Evolutionary conservation across 1,284 basidiomycete species (phyloP).

Genomic region (Ustilago hordei): DNA sequence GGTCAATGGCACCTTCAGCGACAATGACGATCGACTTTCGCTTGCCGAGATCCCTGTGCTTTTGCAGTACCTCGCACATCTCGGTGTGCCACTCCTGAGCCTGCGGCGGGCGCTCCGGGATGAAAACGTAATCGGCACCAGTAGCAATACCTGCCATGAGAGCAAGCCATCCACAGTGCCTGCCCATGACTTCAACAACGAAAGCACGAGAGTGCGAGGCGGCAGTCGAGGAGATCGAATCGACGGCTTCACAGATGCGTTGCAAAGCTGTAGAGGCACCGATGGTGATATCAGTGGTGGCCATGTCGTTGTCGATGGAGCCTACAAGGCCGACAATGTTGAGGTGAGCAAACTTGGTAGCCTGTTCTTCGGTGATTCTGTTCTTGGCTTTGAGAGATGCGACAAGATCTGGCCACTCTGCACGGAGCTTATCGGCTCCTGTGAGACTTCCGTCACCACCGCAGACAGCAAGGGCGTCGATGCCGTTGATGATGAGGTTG

Average conservation of each 20-base stretch:
- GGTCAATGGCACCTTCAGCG: conserved; percentile 93
- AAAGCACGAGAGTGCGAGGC: conserved; percentile 96
- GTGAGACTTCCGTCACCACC: conserved; percentile 97
- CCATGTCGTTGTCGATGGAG: conserved; percentile 99
- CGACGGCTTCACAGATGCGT: conserved; percentile 96
- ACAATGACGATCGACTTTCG: conserved; percentile 98
- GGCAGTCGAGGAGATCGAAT: conserved; percentile 97
- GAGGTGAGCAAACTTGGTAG: conserved; percentile 80
- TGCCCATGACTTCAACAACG: conserved; percentile 98
- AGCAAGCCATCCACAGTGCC: conserved; percentile 97
- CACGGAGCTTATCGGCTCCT: conserved; percentile 91
- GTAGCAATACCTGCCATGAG: conserved; percentile 91
- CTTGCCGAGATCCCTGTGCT: conserved; percentile 93
- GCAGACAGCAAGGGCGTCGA: conserved; percentile 95
- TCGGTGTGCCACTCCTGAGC: conserved; percentile 86
- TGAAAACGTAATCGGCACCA: conserved; percentile 97
- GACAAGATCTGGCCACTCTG: conserved; percentile 91
- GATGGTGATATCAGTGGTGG: conserved; percentile 95
- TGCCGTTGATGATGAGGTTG: conserved; percentile 94
- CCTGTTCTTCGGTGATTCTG: conserved; percentile 82
- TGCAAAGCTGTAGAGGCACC: conserved; percentile 94
- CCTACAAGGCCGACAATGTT: conserved; percentile 97
- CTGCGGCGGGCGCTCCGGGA: conserved; percentile 89
- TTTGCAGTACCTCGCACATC: conserved; percentile 87
- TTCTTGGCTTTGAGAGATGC: conserved; percentile 77